Conservation (phyloP, 108 stramenopile species). For the Nitzschia palea region DNA sequence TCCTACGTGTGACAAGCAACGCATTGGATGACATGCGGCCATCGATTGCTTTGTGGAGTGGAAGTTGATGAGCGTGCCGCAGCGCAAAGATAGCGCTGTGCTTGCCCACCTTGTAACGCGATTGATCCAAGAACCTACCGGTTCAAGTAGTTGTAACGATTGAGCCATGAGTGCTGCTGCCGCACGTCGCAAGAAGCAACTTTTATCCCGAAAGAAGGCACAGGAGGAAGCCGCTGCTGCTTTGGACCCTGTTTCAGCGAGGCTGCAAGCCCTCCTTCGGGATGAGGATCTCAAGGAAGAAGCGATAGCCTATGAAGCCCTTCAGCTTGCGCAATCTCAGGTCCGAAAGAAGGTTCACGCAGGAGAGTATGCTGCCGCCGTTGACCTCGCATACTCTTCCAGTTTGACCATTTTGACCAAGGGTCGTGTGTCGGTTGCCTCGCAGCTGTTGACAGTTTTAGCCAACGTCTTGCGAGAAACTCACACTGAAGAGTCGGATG, state of each 20-base stretch:
- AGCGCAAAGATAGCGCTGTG: no score
- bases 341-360: slow-evolving; percentile 73
- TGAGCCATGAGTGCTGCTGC: slow-evolving; percentile 81
- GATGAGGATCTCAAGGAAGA: slow-evolving; percentile 53
- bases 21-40: no score
- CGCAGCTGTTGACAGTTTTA: slow-evolving; percentile 66
- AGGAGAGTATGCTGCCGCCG: slow-evolving; percentile 55
- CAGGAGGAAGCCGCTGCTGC: slow-evolving; percentile 32
- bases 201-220: slow-evolving; percentile 49
- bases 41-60: no score
- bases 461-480: slow-evolving; percentile 72
- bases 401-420: slow-evolving; percentile 51
- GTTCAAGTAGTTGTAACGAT: no score
- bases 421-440: slow-evolving; percentile 70
- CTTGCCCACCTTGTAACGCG: no score
- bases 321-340: slow-evolving; percentile 80
- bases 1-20: no score
- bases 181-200: slow-evolving; percentile 84
- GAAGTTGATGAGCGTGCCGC: no score
- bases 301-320: slow-evolving; percentile 83
- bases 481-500: slow-evolving; percentile 65
- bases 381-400: slow-evolving; percentile 55
- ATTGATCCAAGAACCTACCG: no score
- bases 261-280: slow-evolving; percentile 56
- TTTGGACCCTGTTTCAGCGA: slow-evolving; percentile 54